These are phyloP conservation scores for Tetrapisispora namnaoensis DNA, from an alignment of 805 yeast genomes.

Conservation along the genomic window DNA sequence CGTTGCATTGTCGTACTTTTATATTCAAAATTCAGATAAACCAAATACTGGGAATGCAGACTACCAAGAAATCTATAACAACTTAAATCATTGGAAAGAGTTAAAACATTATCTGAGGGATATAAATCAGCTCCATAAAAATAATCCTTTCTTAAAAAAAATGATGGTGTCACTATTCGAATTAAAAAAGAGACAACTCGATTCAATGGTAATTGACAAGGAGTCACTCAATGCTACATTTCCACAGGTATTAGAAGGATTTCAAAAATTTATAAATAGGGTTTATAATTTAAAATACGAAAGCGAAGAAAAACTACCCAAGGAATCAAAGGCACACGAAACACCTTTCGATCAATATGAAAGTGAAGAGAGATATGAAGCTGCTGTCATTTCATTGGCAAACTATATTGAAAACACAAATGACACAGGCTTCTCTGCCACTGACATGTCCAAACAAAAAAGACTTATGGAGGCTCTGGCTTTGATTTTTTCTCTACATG, in stretches of 20 bases:
- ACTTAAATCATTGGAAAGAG: neutral
- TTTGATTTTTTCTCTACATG: slow-evolving; percentile 1
- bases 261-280: neutral
- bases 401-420: neutral
- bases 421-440: neutral
- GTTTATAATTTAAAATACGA: neutral
- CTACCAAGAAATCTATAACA: neutral
- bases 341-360: neutral
- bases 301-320: neutral
- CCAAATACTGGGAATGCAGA: neutral
- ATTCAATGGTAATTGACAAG: neutral
- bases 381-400: neutral
- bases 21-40: neutral
- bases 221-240: neutral
- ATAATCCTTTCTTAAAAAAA: neutral
- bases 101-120: neutral
- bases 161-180: neutral
- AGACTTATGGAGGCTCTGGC: slow-evolving; percentile 2
- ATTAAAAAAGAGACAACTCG: neutral
- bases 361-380: neutral
- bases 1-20: neutral
- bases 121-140: neutral
- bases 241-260: neutral
- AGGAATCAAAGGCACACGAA: neutral
- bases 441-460: neutral